Base-by-base conservation (phyloP, 108 stramenopile genomes). In the Fragilaria radians region DNA sequence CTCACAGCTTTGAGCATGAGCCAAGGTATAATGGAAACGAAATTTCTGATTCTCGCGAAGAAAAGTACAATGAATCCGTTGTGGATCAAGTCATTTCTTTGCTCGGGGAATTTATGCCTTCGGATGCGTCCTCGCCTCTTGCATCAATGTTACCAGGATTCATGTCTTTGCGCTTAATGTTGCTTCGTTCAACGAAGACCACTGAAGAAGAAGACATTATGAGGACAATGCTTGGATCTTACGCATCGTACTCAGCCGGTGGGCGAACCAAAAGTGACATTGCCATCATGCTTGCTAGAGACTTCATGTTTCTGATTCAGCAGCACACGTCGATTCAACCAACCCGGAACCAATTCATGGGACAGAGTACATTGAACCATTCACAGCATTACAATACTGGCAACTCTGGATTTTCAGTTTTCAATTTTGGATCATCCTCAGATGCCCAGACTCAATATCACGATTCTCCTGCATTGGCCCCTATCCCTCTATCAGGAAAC, bases 31-130 rank as follows among this genome's bases (percentile, higher is more conserved):
- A 50, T 23, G 49, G 49, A 50, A 50, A 50, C n/a, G 50, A 23
- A 19, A 51, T 51, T 7, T 19, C 50, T 7, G 36, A 42, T 7
- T 42, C 36, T 42, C 11, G 7, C 36, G 14, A 52, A 23, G 52
- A 52, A 25, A 52, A 52, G 22, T 1, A 50, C 14, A 57, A 66
- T 30, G 83, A 85, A 57, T 53, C 53, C 32, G 70, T 79, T 11
- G 68, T 82, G 22, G 72, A 74, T 45, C 79, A 88, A 53, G 71
- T 88, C n/a, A 72, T 92, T 28, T 73, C 83, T 22, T 71, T 92
- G 46, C 74, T 92, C n/a, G 87, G 81, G 9, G 86, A 92, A 52
- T 73, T 84, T 53, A 92, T 86, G 87, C 91, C 91, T 0, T 84
- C 86, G 7, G 91, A 92, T 52, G 77, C 91, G 4, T 68, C 70